A percentile compares a stretch with the other conserved stretches of the same genome.
phyloP scores from a whole-genome alignment of 139 green algal genomes.

The Deuterostichococcus epilithicus region DNA sequence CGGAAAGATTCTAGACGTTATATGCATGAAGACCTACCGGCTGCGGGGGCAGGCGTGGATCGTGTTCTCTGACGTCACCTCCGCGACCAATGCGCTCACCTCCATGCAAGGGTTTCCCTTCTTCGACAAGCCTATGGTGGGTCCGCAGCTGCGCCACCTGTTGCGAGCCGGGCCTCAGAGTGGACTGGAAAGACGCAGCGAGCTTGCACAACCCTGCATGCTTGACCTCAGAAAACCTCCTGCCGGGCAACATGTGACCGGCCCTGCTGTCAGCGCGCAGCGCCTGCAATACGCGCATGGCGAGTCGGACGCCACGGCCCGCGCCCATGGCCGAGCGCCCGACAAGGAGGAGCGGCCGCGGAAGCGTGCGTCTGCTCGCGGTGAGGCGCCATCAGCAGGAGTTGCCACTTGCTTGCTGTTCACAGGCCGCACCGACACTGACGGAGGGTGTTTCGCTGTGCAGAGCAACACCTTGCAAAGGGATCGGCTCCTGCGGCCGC shows the following conservation, averaged over 20 bases:
- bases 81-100: conserved; percentile 78
- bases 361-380: conserved; percentile 40
- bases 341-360: conserved; percentile 53
- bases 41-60: conserved; percentile 95
- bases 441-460: not conserved
- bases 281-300: conserved; percentile 79
- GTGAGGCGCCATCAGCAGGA: conserved; percentile 7
- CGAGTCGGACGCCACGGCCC: conserved; percentile 87
- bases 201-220: no score
- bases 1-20: conserved; percentile 91
- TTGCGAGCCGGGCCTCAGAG: not conserved
- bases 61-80: conserved; percentile 82
- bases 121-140: conserved; percentile 94
- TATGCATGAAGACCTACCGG: conserved; percentile 77
- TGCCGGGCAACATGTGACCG: no score
- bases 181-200: no score
- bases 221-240: no score
- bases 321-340: conserved; percentile 67
- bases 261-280: conserved; percentile 36
- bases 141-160: no score
- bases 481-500: conserved; percentile 2
- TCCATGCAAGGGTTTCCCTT: conserved; percentile 97
- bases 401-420: not conserved
- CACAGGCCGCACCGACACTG: not conserved
- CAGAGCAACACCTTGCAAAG: not conserved